Evolutionary conservation across 176 grass and related monocot species (phyloP).

Genomic region (Cenchrus purpureus): DNA sequence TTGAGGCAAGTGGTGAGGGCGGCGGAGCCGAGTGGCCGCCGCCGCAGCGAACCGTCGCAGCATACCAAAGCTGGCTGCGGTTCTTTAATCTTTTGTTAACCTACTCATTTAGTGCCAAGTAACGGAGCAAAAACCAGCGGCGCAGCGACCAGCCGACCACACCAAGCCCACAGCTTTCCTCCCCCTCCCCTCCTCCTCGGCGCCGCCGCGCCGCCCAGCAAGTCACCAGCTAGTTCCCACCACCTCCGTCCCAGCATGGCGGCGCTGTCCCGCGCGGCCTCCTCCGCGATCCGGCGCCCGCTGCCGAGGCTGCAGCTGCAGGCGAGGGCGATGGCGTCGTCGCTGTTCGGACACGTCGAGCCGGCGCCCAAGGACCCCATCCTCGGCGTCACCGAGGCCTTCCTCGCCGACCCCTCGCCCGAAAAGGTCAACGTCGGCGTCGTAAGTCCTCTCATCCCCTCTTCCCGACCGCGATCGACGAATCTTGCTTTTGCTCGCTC

Average conservation of each 20-base stretch:
- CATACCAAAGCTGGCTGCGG: background rate
- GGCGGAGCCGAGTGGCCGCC: background rate
- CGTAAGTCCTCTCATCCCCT: slow-evolving; percentile 39
- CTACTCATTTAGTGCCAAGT: background rate
- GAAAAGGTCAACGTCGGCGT: slow-evolving; percentile 93
- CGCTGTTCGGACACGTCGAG: slow-evolving; percentile 83
- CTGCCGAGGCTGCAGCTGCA: background rate
- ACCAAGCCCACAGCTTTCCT: background rate
- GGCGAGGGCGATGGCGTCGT: slow-evolving; percentile 71
- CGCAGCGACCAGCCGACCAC: background rate
- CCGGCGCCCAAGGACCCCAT: slow-evolving; percentile 95
- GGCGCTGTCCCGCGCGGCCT: slow-evolving; percentile 42
- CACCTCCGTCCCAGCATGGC: slow-evolving; percentile 33
- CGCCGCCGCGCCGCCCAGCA: background rate
- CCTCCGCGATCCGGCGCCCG: slow-evolving; percentile 34
- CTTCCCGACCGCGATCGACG: background rate
- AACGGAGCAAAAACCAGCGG: slow-evolving; percentile 22
- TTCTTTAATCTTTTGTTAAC: background rate
- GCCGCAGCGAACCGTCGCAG: slow-evolving; percentile 14
- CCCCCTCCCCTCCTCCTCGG: background rate
- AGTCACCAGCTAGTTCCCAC: background rate
- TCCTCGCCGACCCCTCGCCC: slow-evolving; percentile 81
- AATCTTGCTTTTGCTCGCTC: slow-evolving; percentile 20
- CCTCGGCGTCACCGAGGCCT: slow-evolving; percentile 96
- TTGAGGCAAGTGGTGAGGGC: background rate